Conservation (phyloP, 768 basidiomycete species). For the Leccinum imitatum region DNA sequence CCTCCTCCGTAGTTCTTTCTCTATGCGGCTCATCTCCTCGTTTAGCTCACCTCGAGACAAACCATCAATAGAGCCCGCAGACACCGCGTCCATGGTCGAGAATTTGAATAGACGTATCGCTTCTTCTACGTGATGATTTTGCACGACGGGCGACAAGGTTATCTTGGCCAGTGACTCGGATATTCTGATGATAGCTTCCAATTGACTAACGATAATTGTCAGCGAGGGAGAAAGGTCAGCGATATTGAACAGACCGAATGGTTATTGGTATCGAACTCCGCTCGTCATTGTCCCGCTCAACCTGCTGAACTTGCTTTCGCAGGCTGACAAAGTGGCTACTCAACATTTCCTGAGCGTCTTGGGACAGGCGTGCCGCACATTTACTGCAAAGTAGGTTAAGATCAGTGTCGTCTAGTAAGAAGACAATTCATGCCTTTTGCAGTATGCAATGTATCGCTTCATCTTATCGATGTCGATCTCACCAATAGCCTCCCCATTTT, state of each 20-base stretch:
- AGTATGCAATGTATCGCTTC: constrained; percentile 96
- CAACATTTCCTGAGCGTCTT: constrained; percentile 94
- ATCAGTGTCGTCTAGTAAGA: background rate
- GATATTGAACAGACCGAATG: constrained; percentile 65
- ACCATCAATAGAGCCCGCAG: constrained; percentile 91
- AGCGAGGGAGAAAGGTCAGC: background rate
- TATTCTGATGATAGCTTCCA: constrained; percentile 98
- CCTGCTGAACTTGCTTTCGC: constrained; percentile 91
- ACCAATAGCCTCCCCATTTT: constrained; percentile 66
- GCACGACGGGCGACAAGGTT: constrained; percentile 82
- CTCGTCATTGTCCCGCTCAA: constrained; percentile 96
- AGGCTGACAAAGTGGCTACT: constrained; percentile 93
- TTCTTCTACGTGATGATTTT: constrained; percentile 94
- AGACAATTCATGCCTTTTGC: constrained; percentile 69
- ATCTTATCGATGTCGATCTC: constrained; percentile 98
- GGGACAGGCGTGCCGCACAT: constrained; percentile 92
- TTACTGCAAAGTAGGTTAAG: constrained; percentile 52
- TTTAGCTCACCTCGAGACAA: constrained; percentile 88
- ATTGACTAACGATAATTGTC: constrained; percentile 53
- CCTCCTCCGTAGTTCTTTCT: constrained; percentile 78
- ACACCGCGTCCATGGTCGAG: constrained; percentile 99
- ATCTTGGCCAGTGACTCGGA: constrained; percentile 96
- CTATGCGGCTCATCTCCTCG: constrained; percentile 89
- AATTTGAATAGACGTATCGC: constrained; percentile 97
- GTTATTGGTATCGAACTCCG: constrained; percentile 98